Conservation (phyloP, 768 basidiomycete genomes). For the Calocera viscosa region DNA sequence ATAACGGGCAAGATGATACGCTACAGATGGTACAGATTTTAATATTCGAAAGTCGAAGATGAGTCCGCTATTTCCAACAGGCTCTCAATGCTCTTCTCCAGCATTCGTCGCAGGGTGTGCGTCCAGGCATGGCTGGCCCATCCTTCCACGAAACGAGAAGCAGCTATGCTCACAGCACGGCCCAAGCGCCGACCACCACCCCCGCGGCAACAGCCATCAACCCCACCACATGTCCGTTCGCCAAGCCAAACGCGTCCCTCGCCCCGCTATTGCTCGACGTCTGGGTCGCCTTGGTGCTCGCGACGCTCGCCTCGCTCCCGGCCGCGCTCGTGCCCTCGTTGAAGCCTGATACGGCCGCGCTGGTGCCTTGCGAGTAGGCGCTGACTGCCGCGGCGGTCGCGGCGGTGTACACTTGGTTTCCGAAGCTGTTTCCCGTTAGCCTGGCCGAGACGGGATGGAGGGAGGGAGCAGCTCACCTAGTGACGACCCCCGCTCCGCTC, state of each 20-base stretch:
- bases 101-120: no score
- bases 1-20: no score
- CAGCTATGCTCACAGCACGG: neutral
- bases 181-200: neutral
- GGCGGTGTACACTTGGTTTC: neutral
- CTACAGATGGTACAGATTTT: no score
- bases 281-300: neutral
- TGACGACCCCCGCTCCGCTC: conserved; percentile 8
- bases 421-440: neutral
- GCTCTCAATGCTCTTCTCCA: no score
- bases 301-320: neutral
- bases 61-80: no score
- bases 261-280: neutral
- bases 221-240: neutral
- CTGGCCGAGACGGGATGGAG: neutral
- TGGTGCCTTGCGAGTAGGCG: neutral
- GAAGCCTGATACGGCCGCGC: neutral
- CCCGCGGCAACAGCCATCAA: neutral
- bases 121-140: no score
- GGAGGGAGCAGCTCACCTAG: neutral
- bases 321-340: neutral
- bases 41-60: no score
- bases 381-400: neutral
- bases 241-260: neutral
- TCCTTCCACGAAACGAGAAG: no score